Evolutionary conservation across 1,139 yeast genomes (phyloP), one percentile per base, ranked within the genome.

Genomic region (Pichia sp.): DNA sequence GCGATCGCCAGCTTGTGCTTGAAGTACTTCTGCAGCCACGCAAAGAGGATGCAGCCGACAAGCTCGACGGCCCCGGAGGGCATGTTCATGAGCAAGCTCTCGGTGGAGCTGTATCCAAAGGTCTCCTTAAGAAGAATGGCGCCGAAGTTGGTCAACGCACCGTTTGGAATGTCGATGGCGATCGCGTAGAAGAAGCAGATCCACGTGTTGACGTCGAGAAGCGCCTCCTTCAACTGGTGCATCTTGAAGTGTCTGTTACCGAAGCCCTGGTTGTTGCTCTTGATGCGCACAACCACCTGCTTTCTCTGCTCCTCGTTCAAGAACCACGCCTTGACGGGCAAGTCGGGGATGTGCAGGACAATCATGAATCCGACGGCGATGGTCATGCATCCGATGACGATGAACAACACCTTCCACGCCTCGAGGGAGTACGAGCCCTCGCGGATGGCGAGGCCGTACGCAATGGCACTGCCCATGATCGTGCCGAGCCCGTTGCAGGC

Each of bases 401-500:
- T 65, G 65, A 77, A 80, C 29, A 78, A 63, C 2, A 77, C 59
- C 59, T 74, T 77, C 84, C 85, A 81, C 1, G 79, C 71, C 5
- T 67, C 71, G 15, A 80, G 62, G 26, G 74, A 45, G 62, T 69
- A 74, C 8, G 67, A 47, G 13, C 62, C 66, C 34, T 53, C 40
- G 55, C 71, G 68, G 36, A 60, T 65, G 43, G 70, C 72, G 5
- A 75, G 64, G 45, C 81, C 81, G 59, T 79, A 79, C 1, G 84
- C 81, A 60, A 82, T 75, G 4, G 77, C 73, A 52, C 74, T 72
- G 32, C 81, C 81, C 16, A 66, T 32, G 47, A 78, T 68, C 13
- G 75, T 71, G 57, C 85, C 84, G 23, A 79, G 62, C 30, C 85
- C 85, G 57, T 76, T 74, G 61, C 73, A 76, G 19, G 78, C 74